Evolutionary conservation across 495 filamentous ascomycete species (phyloP), one percentile per base, ranked within the genome.

Genomic region (Podospora appendiculata): DNA sequence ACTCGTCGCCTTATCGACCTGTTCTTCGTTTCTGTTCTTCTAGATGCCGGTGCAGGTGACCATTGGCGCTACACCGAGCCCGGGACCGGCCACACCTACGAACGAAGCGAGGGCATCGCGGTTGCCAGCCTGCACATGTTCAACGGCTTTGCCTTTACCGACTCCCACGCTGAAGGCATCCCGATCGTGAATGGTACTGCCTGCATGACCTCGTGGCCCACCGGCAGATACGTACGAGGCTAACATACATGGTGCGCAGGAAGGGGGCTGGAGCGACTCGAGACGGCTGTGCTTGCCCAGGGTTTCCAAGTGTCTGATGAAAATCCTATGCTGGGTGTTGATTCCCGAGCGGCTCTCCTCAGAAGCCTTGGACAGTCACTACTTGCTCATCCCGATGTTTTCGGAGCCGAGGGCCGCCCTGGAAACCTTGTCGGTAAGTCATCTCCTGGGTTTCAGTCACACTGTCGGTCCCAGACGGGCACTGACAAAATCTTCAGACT

Each of bases 201-300:
- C 47, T 94, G 93, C n/a, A 59, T 89, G 42, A 97, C 97, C 72
- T 94, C 89, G 55, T 88, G 90, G 60, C 83, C 90, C 60, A 75
- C 78, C 1, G 78, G 69, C 44, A 85, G 25, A 95, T 65, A 90
- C 88, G 38, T 87, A 82, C 58, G 90, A 94, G 67, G 93, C 97
- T 17, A 92, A 98, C 64, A 88, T 84, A 50, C 79, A 77, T 7
- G 94, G 86, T 2, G 69, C 97, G 60, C 84, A 80, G 48, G 48
- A 38, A 47, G 16, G 35, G 36, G 48, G 7, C 38, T 50, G 10
- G 36, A 17, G 10, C 35, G 17, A 6, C 48, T 45, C 1, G n/a
- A 46, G 3, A 19, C 18, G 10, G 19, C 36, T 45, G 16, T 18
- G 8, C 36, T 41, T 19, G 12, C 17, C 3, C 57, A 60, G 33